These are phyloP conservation scores for Chaetomium sp. DNA, from an alignment of 2,329 filamentous ascomycete species.

Conservation along the genomic window DNA sequence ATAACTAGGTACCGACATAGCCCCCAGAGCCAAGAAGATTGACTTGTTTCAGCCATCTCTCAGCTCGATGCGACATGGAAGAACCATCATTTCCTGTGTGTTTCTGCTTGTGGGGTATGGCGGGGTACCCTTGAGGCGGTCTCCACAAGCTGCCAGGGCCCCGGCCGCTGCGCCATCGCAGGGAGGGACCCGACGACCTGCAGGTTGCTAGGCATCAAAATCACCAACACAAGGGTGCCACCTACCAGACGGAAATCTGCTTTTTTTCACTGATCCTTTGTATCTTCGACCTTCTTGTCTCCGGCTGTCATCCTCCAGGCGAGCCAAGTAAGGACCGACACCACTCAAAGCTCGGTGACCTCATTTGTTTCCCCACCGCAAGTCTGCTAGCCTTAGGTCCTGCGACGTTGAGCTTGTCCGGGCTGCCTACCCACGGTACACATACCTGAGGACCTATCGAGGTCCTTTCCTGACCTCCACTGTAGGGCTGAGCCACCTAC, in stretches of 20 bases:
- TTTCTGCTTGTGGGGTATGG: not conserved
- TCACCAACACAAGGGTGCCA: conserved; percentile 17
- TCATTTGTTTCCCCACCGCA: not conserved
- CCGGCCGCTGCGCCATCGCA: not conserved
- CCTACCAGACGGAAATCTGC: not conserved
- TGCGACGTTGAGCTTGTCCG: not conserved
- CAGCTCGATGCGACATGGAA: not conserved
- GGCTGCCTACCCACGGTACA: not conserved
- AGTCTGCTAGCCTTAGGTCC: not conserved
- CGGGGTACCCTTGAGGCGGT: not conserved
- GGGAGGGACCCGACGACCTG: not conserved
- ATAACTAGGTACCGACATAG: no score
- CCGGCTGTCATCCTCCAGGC: not conserved
- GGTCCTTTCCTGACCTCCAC: not conserved
- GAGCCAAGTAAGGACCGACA: not conserved
- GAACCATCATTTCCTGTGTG: not conserved
- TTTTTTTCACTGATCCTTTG: not conserved
- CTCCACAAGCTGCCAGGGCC: not conserved
- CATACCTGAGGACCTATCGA: not conserved
- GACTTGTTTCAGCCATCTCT: not conserved
- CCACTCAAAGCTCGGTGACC: not conserved
- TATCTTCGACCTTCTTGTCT: not conserved
- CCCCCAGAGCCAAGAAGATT: no score
- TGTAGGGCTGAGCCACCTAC: not conserved
- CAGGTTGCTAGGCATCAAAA: not conserved